Base-by-base conservation (phyloP, 2,329 filamentous ascomycete species). In the Arachnomyces sp. region DNA sequence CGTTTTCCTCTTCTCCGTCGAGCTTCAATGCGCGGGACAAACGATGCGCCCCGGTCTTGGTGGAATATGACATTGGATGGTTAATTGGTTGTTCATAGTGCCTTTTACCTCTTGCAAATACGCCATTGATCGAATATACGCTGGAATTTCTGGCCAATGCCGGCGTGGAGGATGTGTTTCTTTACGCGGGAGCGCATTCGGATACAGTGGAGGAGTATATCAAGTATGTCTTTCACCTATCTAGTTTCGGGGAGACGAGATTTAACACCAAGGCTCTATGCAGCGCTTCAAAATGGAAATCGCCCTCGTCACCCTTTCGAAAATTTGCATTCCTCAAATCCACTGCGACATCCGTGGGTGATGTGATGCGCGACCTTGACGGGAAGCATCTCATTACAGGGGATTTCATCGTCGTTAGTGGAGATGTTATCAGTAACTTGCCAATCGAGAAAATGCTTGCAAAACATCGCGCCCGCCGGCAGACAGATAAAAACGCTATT, bases 111-210 rank as follows among this genome's bases (percentile, higher is more conserved):
- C 74, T 98, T 44, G 92, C 87, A 44, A 96, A 96, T 62, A 89
- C 82, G 2, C 90, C 92, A 28, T 72, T 98, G 47, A 94, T 98
- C 66, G 92, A 98, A 64, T 96, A 98, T 62, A 96, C 90, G 3
- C 80, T 96, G 55, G 89, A 96, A 58, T 96, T 94, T 56, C 79
- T 98, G 1, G 88, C 88, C 49, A 90, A 90, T 74, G 88, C 92
- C 43, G 88, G 89, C 43, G 88, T 96, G n/a, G 81, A 92, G 52
- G 86, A 95, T 49, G 84, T 96, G 39, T 94, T 84, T 60, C 76
- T 98, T 43, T 96, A 95, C 67, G 90, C 84, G 53, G 85, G 87
- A 44, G 81, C 86, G 18, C 88, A 95, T 60, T 84, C 83, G 20
- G 82, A 92, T 43, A 79, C 88, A 59, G 77, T 98, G 40, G 89